Evolutionary conservation across 768 basidiomycete species (phyloP), one percentile per base, ranked within the genome.

Genomic region (Cantharellus anzutake): DNA sequence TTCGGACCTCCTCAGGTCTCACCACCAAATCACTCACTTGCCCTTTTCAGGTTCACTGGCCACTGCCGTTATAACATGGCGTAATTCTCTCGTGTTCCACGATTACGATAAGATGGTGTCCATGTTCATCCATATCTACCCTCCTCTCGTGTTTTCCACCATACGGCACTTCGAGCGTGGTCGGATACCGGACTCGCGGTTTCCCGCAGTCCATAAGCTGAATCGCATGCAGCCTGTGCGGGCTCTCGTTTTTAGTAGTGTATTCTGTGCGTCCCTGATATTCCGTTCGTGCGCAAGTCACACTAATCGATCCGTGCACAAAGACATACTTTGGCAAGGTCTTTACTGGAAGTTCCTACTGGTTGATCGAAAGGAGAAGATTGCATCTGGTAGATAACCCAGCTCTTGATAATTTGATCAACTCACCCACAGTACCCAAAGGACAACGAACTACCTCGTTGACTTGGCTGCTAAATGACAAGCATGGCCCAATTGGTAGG

Each of bases 31-130:
- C 11, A n/a, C 51, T 58, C 11, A n/a, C 51, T 34, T 52, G 3
- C 58, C 53, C 55, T 48, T 39, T 35, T 11, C 58, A 71, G 70
- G 92, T 0, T 80, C 86, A 0, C 78, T 96, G 40, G 93, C 89
- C 0, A 89, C 86, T 57, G 93, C 94, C 0, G 92, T 98, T 56
- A 88, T 97, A 65, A 97, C 94, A 5, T 99, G 96, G 96, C 78
- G 96, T 62, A 99, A 99, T 67, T 93, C 89, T 64, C 80, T 99
- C 34, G 96, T 99, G 2, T 99, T 99, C 73, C 96, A 99, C 67
- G 92, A 94, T 66, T 78, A 81, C 59, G 96, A 99, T 70, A 98
- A 98, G 71, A 87, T 97, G 67, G 97, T 88, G 16, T 90, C 86
- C 5, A 73, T 99, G 35, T 98, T 93, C 72, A 80, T 99, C 40